Percentiles rank a stretch among this genome's conserved stretches.
Conservation (phyloP, 768 basidiomycete genomes). For the Phallus indusiatus region DNA sequence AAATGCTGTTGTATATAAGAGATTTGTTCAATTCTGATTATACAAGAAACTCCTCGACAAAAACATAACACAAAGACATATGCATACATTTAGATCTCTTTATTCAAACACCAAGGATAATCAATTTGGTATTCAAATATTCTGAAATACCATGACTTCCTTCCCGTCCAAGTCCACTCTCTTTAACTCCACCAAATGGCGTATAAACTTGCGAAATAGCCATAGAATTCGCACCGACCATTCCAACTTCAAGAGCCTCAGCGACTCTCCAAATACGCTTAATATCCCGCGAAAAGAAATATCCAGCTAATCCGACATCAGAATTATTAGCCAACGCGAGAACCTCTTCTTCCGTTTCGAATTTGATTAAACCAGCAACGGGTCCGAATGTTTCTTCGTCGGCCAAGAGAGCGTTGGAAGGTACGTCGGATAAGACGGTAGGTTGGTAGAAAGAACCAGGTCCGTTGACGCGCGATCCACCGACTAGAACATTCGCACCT, state of each 20-base stretch:
- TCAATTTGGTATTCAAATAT: conserved; percentile 74
- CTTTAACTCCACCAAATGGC: conserved; percentile 88
- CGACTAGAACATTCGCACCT: conserved; percentile 83
- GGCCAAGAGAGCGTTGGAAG: conserved; percentile 51
- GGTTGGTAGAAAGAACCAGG: conserved; percentile 69
- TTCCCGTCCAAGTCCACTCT: conserved; percentile 83
- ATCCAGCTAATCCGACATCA: conserved; percentile 84
- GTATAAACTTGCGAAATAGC: conserved; percentile 67
- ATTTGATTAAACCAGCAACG: conserved; percentile 76
- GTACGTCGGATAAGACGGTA: conserved; percentile 84
- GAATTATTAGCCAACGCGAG: conserved; percentile 75
- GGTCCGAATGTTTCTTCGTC: conserved; percentile 95
- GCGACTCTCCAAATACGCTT: conserved; percentile 91
- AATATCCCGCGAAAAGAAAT: conserved; percentile 85
- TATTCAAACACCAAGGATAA: conserved; percentile 57
- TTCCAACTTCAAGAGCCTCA: conserved; percentile 89
- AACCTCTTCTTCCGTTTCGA: conserved; percentile 92
- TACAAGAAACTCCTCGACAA: too few relatives aligned
- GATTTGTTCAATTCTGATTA: too few relatives aligned
- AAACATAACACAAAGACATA: too few relatives aligned
- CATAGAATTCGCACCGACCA: conserved; percentile 81
- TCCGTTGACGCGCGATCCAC: conserved; percentile 63
- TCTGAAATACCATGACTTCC: conserved; percentile 85
- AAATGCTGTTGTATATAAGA: too few relatives aligned
- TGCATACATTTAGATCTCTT: not conserved